Conservation (phyloP, 106 monocot genomes). For the Hemerocallis citrina region DNA sequence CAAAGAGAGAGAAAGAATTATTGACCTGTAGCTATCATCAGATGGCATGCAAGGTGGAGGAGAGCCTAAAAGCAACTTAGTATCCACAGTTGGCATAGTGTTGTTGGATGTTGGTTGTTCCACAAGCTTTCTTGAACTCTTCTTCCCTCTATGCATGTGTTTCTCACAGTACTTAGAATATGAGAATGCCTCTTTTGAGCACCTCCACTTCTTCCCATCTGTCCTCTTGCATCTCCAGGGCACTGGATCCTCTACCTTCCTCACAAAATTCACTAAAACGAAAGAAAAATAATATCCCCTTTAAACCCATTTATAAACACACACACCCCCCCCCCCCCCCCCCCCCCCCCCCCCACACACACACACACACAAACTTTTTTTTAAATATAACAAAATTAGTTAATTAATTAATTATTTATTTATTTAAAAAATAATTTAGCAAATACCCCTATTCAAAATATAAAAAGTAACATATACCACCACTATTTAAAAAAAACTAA, state of each 20-base stretch:
- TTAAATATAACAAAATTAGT: too few relatives aligned
- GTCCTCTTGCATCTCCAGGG: constrained; percentile 48
- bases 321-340: too few relatives aligned
- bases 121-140: constrained; percentile 38
- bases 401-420: too few relatives aligned
- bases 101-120: constrained; percentile 6
- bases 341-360: too few relatives aligned
- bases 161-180: constrained; percentile 56
- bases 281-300: not conserved
- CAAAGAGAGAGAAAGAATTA: too few relatives aligned
- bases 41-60: not conserved
- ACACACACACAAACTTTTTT: too few relatives aligned
- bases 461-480: too few relatives aligned
- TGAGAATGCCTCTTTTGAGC: constrained; percentile 29
- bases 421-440: too few relatives aligned
- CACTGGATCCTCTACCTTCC: constrained; percentile 31
- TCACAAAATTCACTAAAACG: not conserved
- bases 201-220: constrained; percentile 56
- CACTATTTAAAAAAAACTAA: too few relatives aligned
- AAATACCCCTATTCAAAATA: too few relatives aligned
- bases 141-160: constrained; percentile 49
- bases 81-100: not conserved
- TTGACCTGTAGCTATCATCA: too few relatives aligned
- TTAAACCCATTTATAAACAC: too few relatives aligned
- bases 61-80: not conserved